These are phyloP conservation scores for Nyctanthes arbortristis DNA, from an alignment of 257 asterid genomes.

Conservation along the genomic window DNA sequence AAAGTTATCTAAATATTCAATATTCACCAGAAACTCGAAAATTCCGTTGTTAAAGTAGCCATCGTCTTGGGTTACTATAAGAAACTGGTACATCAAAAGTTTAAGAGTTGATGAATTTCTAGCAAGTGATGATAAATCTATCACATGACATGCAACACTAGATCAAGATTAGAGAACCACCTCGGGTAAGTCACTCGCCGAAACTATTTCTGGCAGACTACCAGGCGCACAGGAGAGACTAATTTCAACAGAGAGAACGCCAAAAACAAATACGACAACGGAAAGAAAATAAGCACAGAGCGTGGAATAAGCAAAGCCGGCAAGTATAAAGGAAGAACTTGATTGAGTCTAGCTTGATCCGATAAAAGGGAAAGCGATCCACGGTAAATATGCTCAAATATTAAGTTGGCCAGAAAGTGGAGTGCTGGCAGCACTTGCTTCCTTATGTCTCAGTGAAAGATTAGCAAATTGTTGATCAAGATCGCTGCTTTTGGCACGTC, in stretches of 20 bases:
- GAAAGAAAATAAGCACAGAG: background rate
- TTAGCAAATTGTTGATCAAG: slow-evolving; percentile 60
- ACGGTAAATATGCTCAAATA: slow-evolving; percentile 35
- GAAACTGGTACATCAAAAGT: background rate
- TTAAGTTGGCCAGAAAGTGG: slow-evolving; percentile 46
- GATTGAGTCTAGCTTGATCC: slow-evolving; percentile 25
- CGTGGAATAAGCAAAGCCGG: slow-evolving; percentile 10
- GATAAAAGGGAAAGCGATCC: slow-evolving; percentile 22
- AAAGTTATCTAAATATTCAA: too few relatives aligned
- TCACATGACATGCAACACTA: slow-evolving; percentile 28
- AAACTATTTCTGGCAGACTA: slow-evolving; percentile 39
- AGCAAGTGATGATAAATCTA: background rate
- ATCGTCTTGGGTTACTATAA: background rate
- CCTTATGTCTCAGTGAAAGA: slow-evolving; percentile 66
- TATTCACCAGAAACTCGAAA: background rate
- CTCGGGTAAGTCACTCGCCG: slow-evolving; percentile 56
- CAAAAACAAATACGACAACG: slow-evolving; percentile 19
- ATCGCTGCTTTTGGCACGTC: slow-evolving; percentile 57
- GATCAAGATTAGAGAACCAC: slow-evolving; percentile 43
- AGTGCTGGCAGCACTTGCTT: slow-evolving; percentile 38
- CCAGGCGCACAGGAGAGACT: slow-evolving; percentile 56
- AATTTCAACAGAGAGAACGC: slow-evolving; percentile 22
- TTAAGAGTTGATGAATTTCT: background rate
- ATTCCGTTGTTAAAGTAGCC: background rate
- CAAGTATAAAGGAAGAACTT: slow-evolving; percentile 16